Evolutionary conservation across 331 rosid species (phyloP).

Genomic region (Cydonia oblonga): DNA sequence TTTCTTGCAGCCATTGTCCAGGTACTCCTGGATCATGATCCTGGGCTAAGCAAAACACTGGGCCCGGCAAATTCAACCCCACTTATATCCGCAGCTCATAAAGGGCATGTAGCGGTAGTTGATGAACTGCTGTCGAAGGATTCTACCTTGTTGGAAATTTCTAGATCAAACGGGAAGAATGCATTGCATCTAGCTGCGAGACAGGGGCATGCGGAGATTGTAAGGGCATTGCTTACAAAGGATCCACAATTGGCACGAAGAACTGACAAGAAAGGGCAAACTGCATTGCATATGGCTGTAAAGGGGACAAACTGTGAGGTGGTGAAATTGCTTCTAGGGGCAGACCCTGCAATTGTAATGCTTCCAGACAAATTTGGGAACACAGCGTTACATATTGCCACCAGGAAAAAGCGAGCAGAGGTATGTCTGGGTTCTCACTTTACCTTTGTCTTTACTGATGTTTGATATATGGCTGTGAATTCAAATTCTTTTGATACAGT

Average conservation of each 20-base stretch:
- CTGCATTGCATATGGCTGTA: slow-evolving; percentile 99
- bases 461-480: background rate
- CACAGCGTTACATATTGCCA: slow-evolving; percentile 89
- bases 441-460: background rate
- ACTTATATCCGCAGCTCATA: slow-evolving; percentile 80
- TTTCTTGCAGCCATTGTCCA: slow-evolving; percentile 63
- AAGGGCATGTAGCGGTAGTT: slow-evolving; percentile 76
- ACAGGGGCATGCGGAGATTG: slow-evolving; percentile 81
- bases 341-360: slow-evolving; percentile 97
- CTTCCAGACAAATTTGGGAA: slow-evolving; percentile 96
- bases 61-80: slow-evolving; percentile 86
- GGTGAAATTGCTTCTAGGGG: slow-evolving; percentile 80
- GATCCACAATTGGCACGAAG: slow-evolving; percentile 90
- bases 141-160: slow-evolving; percentile 58
- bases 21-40: slow-evolving; percentile 69
- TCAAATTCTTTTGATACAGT: background rate
- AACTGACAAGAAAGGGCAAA: slow-evolving; percentile 97
- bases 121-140: slow-evolving; percentile 75
- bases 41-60: slow-evolving; percentile 64
- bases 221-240: slow-evolving; percentile 55
- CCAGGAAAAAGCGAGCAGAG: slow-evolving; percentile 95
- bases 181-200: slow-evolving; percentile 95
- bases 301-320: slow-evolving; percentile 90
- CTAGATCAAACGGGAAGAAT: slow-evolving; percentile 79
- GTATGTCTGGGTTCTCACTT: slow-evolving; percentile 17